These are phyloP conservation scores for Nemania diffusa DNA, from an alignment of 2,329 filamentous ascomycete genomes.

Conservation along the genomic window DNA sequence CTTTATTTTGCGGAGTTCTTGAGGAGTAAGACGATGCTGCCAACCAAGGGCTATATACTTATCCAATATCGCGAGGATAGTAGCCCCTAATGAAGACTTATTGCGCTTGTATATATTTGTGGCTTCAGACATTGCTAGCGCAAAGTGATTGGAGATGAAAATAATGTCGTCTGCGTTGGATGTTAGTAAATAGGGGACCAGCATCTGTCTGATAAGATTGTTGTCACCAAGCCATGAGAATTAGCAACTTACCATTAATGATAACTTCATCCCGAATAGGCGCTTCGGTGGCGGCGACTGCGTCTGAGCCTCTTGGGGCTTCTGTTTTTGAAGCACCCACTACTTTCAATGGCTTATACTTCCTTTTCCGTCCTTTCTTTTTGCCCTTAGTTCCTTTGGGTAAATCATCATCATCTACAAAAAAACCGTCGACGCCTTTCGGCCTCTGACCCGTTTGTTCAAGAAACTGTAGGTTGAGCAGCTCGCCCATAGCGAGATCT, in stretches of 20 bases:
- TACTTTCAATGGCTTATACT: constrained; percentile 41
- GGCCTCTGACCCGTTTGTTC: constrained; percentile 70
- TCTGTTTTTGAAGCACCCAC: constrained; percentile 34
- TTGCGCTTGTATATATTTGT: constrained; percentile 54
- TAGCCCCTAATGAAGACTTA: constrained; percentile 52
- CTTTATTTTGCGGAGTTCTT: constrained; percentile 46
- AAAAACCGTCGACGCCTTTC: constrained; percentile 87
- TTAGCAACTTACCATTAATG: constrained; percentile 39
- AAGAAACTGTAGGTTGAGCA: constrained; percentile 83
- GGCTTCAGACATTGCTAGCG: constrained; percentile 55
- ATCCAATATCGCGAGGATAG: constrained; percentile 57
- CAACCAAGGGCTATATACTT: constrained; percentile 55
- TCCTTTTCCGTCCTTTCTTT: constrained; percentile 52
- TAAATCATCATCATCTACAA: constrained; percentile 62
- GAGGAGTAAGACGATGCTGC: constrained; percentile 47
- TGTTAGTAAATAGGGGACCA: constrained; percentile 27
- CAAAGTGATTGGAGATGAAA: constrained; percentile 58
- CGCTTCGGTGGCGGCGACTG: constrained; percentile 27
- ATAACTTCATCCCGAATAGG: constrained; percentile 17
- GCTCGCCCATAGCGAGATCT: constrained; percentile 77
- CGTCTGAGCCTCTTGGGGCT: constrained; percentile 20
- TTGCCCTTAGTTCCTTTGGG: constrained; percentile 50
- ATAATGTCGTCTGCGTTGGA: constrained; percentile 52
- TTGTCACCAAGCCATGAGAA: not conserved
- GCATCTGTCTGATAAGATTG: not conserved